Conservation (phyloP, 768 basidiomycete genomes). For the Fomitopsis serialis region DNA sequence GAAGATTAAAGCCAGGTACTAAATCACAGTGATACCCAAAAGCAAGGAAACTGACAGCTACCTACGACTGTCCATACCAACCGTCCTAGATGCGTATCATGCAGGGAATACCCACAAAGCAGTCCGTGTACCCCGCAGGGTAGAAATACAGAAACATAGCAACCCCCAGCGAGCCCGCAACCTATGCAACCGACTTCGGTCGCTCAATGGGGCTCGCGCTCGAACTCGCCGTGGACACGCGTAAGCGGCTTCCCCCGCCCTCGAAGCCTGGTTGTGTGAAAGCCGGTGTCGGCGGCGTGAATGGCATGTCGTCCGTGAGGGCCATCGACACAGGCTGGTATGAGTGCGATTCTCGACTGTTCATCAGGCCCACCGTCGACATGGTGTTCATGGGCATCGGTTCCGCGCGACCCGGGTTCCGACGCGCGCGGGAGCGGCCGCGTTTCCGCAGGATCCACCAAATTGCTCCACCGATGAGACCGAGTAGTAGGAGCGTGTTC, state of each 20-base stretch:
- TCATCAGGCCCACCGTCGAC: slow-evolving; percentile 11
- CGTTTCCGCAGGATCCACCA: slow-evolving; percentile 43
- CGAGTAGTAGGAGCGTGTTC: slow-evolving; percentile 66
- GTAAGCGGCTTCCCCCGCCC: slow-evolving; percentile 5
- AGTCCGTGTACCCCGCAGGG: slow-evolving; percentile 1
- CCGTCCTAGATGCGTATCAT: background rate
- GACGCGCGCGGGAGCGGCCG: slow-evolving; percentile 29
- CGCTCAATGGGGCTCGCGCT: slow-evolving; percentile 23
- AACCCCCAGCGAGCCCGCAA: background rate
- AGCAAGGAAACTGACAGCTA: background rate
- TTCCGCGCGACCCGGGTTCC: slow-evolving; percentile 40
- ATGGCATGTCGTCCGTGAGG: slow-evolving; percentile 29
- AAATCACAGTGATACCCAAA: background rate
- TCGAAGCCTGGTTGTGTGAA: slow-evolving; percentile 23
- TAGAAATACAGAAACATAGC: background rate
- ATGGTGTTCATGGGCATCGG: slow-evolving; percentile 52
- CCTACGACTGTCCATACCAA: background rate
- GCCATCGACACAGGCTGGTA: slow-evolving; percentile 72
- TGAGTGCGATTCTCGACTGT: slow-evolving; percentile 30
- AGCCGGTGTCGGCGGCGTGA: slow-evolving; percentile 29
- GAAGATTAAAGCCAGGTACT: background rate
- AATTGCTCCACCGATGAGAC: slow-evolving; percentile 49
- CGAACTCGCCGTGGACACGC: background rate
- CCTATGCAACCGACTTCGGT: slow-evolving; percentile 38
- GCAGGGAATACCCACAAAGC: background rate